Base-by-base conservation (phyloP, 73 alveolate species). In the Uronychia setigera region DNA sequence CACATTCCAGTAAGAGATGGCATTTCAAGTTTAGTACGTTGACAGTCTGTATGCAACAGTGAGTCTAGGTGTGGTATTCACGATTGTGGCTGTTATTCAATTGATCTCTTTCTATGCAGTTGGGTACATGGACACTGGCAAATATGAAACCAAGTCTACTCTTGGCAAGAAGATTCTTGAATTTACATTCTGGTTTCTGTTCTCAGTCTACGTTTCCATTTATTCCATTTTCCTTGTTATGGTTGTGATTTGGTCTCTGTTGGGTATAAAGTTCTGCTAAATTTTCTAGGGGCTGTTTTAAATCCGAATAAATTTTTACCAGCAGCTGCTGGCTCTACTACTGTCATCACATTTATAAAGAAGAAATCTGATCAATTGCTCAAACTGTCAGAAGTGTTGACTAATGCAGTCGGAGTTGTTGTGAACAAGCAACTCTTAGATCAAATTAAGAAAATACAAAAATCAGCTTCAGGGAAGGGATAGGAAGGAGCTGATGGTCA, bases 241-340 rank as follows among this genome's bases (percentile, higher is more conserved):
- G 34, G 11, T 79, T 19, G 11, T 79, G 35, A 31, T 79, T 11
- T 79, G 85, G 85, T 79, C 74, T 35, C 31, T 79, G 11, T 34
- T 79, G 29, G 77, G n/a, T n/a, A n/a, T n/a, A n/a, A n/a, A n/a
- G n/a, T n/a, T n/a, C n/a, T n/a, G n/a, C n/a, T n/a, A n/a, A n/a
- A n/a, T n/a, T n/a, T n/a, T n/a, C n/a, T n/a, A n/a, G n/a, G 85
- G 1, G 58, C 85, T 33, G 59, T 79, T 1, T 79, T 79, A 28
- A 79, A 79, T 35, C 85, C 85, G 26, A 1, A 26, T 29, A 79
- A 79, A 33, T 79, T 79, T 34, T 34, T 79, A 32, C 85, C 85
- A 11, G 5, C 11, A 11, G 85, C 85, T 13, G 11, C 85, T 32
- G 85, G 74, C 30, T 1, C 80, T 80, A 30, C 29, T 1, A 28